Evolutionary conservation across 208 protist species (phyloP).

Genomic region (Trypanosoma avium): DNA sequence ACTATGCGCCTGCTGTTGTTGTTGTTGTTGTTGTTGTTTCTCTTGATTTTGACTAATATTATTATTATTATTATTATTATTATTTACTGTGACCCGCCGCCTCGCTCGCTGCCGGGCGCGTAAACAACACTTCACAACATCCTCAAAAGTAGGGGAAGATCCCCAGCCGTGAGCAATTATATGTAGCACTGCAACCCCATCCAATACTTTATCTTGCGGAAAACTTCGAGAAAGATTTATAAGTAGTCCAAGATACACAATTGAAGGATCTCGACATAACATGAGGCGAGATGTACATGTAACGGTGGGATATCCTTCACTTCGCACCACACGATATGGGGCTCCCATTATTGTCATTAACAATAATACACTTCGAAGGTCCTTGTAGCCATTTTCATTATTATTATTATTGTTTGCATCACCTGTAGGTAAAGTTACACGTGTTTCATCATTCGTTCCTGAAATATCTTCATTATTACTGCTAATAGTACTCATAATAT

Average conservation of each 20-base stretch:
- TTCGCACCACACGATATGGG: conserved; percentile 61
- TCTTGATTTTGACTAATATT: too few relatives aligned
- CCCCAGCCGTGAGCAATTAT: conserved; percentile 75
- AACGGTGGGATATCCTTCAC: conserved; percentile 38
- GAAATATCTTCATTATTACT: neutral
- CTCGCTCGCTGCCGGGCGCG: conserved; percentile 7
- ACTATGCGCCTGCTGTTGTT: too few relatives aligned
- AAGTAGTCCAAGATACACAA: conserved; percentile 75
- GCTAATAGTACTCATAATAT: neutral
- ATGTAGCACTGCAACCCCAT: conserved; percentile 50
- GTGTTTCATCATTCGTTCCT: too few relatives aligned
- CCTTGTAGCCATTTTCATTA: conserved; percentile 23
- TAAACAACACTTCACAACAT: conserved; percentile 40
- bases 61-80: too few relatives aligned
- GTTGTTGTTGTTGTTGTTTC: conserved; percentile 24
- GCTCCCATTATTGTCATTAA: conserved; percentile 48
- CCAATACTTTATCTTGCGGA: conserved; percentile 42
- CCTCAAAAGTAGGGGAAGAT: conserved; percentile 40
- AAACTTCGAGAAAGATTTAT: conserved; percentile 50
- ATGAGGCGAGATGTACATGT: conserved; percentile 61
- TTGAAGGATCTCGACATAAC: conserved; percentile 68
- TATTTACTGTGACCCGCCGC: too few relatives aligned
- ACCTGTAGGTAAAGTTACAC: too few relatives aligned
- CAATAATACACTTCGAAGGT: conserved; percentile 57
- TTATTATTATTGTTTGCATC: too few relatives aligned